Evolutionary conservation across 495 filamentous ascomycete species (phyloP), one percentile per base, ranked within the genome.

Genomic region (Tuber calosporum): DNA sequence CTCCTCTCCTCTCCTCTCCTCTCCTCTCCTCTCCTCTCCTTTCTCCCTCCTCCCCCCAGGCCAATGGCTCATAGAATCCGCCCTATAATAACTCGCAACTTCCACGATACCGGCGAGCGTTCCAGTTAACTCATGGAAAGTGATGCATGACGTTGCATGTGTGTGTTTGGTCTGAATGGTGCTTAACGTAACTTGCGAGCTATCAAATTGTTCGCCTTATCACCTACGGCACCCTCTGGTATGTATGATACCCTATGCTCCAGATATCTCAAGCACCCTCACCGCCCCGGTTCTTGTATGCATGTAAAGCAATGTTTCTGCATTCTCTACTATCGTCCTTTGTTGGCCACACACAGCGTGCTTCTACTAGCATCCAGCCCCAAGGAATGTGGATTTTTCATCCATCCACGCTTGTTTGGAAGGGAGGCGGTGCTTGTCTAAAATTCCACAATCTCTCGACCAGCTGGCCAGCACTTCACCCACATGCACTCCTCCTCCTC

Each of bases 331-430:
- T 26, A 13, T 73, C 48, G 58, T 53, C 70, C 5, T 41, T 62
- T 74, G 53, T 73, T 45, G 38, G 11, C 41, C 58, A 62, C 53
- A 4, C 6, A 4, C 53, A 34, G 4, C 4, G 26, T 37, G 36
- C 48, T 62, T 67, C 36, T 48, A 67, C 45, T 67, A 39, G 69
- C 72, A 74, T 39, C 69, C 26, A 17, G 36, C 13, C 42, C 76
- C 53, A 67, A 72, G n/a, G 62, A 67, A 68, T 58, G 69, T 41
- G 45, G 45, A 72, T 69, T 76, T 41, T 75, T 45, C 69, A 78
- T 77, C 70, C 71, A 68, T 77, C 70, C 68, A 45, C 6, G 68
- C 38, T 39, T 73, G 53, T 77, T 73, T 34, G 67, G 69, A 39
- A 26, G 71, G 69, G 22, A 26, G 48, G 22, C 11, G 48, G 66